Conservation (phyloP, 148 eudicot genomes). For the Chenopodium suecicum region DNA sequence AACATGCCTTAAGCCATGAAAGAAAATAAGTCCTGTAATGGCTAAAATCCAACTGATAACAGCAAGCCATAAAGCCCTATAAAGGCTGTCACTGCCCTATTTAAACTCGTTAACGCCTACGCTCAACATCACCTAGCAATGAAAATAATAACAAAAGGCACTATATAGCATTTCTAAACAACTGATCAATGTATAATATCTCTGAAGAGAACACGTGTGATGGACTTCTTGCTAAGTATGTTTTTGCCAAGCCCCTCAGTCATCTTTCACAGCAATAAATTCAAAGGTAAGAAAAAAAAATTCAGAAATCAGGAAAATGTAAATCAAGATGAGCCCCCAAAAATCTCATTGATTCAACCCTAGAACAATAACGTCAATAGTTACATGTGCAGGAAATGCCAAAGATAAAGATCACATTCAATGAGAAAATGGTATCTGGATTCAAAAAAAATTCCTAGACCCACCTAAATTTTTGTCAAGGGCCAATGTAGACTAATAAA, state of each 20-base stretch:
- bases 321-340: not conserved
- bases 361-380: slow-evolving; percentile 11
- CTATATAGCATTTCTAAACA: not conserved
- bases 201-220: not conserved
- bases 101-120: not conserved
- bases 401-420: slow-evolving; percentile 20
- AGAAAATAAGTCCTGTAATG: not conserved
- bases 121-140: not conserved
- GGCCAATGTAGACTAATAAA: not conserved
- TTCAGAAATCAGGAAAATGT: not conserved
- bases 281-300: not conserved
- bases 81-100: not conserved
- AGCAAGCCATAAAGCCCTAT: not conserved
- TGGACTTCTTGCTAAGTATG: not conserved
- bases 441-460: slow-evolving; percentile 9
- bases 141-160: not conserved
- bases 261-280: not conserved
- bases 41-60: not conserved
- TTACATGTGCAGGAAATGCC: slow-evolving; percentile 16
- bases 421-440: slow-evolving; percentile 8
- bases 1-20: not conserved
- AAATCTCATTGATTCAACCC: slow-evolving; percentile 22
- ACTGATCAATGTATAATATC: not conserved
- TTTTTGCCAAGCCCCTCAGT: not conserved
- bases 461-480: slow-evolving; percentile 4